phyloP scores from a whole-genome alignment of 306 rosid genomes.

The Quercus engelmannii region DNA sequence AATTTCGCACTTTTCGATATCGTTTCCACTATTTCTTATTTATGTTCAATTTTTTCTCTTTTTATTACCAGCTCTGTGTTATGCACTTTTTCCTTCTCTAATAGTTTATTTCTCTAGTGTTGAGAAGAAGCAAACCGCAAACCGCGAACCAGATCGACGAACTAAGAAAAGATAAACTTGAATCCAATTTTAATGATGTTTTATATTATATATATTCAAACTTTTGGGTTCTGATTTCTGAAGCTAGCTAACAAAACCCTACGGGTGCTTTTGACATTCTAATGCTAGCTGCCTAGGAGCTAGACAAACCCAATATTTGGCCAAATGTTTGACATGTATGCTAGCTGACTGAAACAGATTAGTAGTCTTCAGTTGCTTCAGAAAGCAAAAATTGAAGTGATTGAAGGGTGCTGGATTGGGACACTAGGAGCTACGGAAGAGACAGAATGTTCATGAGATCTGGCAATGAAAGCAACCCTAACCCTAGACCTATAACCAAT shows the following conservation, averaged over 20 bases:
- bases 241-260: conserved; percentile 39
- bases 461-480: conserved; percentile 31
- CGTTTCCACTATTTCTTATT: too few species aligned
- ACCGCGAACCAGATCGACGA: background rate
- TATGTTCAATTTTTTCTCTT: too few species aligned
- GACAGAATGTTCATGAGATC: conserved; percentile 28
- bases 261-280: conserved; percentile 31
- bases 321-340: conserved; percentile 28
- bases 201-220: background rate
- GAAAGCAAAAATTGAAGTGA: conserved; percentile 37
- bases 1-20: too few species aligned
- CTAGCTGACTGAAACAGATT: conserved; percentile 18
- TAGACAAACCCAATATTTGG: conserved; percentile 36
- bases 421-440: conserved; percentile 35
- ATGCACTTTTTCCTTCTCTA: too few species aligned
- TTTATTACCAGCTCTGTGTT: too few species aligned
- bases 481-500: conserved; percentile 15
- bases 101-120: too few species aligned
- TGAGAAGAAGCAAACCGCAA: too few species aligned
- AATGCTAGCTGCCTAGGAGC: conserved; percentile 33
- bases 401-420: conserved; percentile 7
- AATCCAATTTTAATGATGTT: background rate
- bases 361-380: conserved; percentile 45
- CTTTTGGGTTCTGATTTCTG: conserved; percentile 3
- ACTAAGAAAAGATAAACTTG: background rate